Evolutionary conservation across 495 filamentous ascomycete genomes (phyloP).

Genomic region (Aspergillus sclerotiicarbonarius): DNA sequence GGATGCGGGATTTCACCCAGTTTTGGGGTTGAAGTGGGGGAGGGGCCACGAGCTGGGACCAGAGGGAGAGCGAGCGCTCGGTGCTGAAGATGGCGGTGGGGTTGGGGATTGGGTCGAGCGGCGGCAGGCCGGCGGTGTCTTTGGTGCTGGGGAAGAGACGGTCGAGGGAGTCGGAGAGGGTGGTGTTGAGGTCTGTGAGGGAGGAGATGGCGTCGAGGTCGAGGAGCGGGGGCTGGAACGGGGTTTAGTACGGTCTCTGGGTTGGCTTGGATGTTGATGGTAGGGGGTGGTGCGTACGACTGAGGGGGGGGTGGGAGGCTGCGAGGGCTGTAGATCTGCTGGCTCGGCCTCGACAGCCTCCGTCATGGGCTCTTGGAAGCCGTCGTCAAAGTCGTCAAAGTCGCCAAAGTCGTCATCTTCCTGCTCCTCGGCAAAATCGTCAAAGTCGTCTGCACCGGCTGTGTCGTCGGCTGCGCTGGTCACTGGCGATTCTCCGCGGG

Average conservation of each 20-base stretch:
- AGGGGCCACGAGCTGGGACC: conserved; percentile 93
- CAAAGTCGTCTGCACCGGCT: conserved; percentile 74
- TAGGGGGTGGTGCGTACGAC: conserved; percentile 45
- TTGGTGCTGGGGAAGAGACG: conserved; percentile 52
- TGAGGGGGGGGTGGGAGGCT: conserved; percentile 40
- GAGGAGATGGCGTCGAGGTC: conserved; percentile 65
- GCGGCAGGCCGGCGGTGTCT: conserved; percentile 40
- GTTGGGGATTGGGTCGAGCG: conserved; percentile 44
- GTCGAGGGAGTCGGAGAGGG: conserved; percentile 52
- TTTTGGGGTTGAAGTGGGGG: conserved; percentile 94
- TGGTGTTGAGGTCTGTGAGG: conserved; percentile 44
- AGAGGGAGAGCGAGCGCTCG: conserved; percentile 77
- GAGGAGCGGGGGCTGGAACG: conserved; percentile 62
- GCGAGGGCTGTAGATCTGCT: conserved; percentile 25
- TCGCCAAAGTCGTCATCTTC: conserved; percentile 75
- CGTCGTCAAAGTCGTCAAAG: conserved; percentile 92
- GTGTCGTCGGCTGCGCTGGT: conserved; percentile 39
- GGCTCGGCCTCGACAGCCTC: conserved; percentile 39
- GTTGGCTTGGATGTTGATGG: neutral
- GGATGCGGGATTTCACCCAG: conserved; percentile 96
- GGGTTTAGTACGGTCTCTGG: neutral
- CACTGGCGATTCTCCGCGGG: conserved; percentile 19
- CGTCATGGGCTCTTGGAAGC: conserved; percentile 64
- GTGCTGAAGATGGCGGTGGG: conserved; percentile 51
- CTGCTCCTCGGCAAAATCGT: conserved; percentile 87